Percentiles rank a stretch among this genome's conserved stretches.
Conservation (phyloP, 768 basidiomycete species). For the Coprinopsis cinerea region DNA sequence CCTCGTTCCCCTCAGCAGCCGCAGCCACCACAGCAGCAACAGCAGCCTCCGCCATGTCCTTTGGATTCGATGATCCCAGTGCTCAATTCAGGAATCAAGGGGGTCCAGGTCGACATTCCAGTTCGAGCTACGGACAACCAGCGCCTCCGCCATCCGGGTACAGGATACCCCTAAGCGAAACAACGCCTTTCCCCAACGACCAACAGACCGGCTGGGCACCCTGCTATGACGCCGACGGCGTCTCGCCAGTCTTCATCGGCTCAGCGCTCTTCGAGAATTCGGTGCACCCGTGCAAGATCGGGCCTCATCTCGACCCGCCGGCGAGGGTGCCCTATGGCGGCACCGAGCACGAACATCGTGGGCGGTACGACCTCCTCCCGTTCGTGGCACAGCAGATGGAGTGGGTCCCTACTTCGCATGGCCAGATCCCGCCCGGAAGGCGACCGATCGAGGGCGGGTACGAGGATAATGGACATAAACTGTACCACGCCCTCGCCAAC, state of each 20-base stretch:
- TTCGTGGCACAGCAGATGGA: constrained; percentile 67
- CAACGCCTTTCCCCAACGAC: constrained; percentile 35
- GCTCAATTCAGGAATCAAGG: background rate
- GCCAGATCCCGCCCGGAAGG: constrained; percentile 51
- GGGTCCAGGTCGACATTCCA: constrained; percentile 1
- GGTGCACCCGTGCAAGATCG: constrained; percentile 84
- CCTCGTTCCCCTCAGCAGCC: constrained; percentile 5
- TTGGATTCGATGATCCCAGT: constrained; percentile 15
- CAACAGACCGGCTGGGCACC: constrained; percentile 39
- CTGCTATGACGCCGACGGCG: constrained; percentile 50
- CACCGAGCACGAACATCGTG: constrained; percentile 50
- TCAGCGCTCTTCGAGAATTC: constrained; percentile 62
- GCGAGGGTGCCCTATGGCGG: constrained; percentile 62
- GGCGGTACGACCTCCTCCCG: constrained; percentile 72
- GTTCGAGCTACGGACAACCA: constrained; percentile 4
- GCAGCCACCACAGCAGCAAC: constrained; percentile 10
- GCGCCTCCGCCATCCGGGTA: constrained; percentile 57
- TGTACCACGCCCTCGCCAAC: constrained; percentile 61
- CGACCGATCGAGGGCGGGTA: constrained; percentile 69
- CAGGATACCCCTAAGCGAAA: constrained; percentile 49
- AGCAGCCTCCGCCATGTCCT: constrained; percentile 9
- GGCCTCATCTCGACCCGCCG: constrained; percentile 45
- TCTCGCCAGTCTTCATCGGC: constrained; percentile 61
- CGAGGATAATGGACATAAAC: constrained; percentile 57
- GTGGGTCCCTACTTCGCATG: constrained; percentile 58